Percentiles rank a stretch among this genome's conserved stretches.
Conservation (phyloP, 2,329 filamentous ascomycete species). For the Aspergillus transmontanensis region DNA sequence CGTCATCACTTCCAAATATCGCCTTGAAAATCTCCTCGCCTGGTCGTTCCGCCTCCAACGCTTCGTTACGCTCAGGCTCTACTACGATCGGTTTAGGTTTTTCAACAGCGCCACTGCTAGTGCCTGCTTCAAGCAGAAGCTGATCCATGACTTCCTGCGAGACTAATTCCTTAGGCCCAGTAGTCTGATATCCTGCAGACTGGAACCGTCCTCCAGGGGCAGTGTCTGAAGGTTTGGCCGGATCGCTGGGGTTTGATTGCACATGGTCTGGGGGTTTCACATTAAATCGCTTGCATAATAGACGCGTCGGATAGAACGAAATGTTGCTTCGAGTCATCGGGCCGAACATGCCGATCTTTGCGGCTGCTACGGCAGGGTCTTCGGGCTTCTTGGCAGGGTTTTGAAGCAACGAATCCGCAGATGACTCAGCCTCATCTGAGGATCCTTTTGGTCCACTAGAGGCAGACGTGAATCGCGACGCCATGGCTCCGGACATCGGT, state of each 20-base stretch:
- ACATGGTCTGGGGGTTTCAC: conserved; percentile 75
- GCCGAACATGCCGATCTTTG: conserved; percentile 90
- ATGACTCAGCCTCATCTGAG: conserved; percentile 36
- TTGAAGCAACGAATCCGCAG: conserved; percentile 45
- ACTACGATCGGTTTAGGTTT: conserved; percentile 46
- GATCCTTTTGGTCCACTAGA: conserved; percentile 42
- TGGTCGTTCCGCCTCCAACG: conserved; percentile 71
- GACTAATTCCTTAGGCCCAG: conserved; percentile 50
- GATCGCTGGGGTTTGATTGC: conserved; percentile 54
- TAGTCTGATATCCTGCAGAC: conserved; percentile 35
- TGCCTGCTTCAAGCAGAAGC: conserved; percentile 53
- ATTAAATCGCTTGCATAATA: conserved; percentile 94
- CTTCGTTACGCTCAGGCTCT: conserved; percentile 76
- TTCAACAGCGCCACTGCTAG: conserved; percentile 15
- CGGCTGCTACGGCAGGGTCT: conserved; percentile 83
- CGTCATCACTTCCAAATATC: conserved; percentile 89
- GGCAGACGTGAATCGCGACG: conserved; percentile 80
- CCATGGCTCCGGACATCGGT: conserved; percentile 90
- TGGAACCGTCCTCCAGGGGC: conserved; percentile 31
- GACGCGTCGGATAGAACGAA: conserved; percentile 76
- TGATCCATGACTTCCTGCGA: conserved; percentile 58
- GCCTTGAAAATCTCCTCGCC: conserved; percentile 83
- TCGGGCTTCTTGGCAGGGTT: conserved; percentile 59
- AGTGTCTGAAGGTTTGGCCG: conserved; percentile 34
- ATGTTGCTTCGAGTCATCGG: conserved; percentile 73